Conservation (phyloP, 441 rosid species). For the Populus hybrid region DNA sequence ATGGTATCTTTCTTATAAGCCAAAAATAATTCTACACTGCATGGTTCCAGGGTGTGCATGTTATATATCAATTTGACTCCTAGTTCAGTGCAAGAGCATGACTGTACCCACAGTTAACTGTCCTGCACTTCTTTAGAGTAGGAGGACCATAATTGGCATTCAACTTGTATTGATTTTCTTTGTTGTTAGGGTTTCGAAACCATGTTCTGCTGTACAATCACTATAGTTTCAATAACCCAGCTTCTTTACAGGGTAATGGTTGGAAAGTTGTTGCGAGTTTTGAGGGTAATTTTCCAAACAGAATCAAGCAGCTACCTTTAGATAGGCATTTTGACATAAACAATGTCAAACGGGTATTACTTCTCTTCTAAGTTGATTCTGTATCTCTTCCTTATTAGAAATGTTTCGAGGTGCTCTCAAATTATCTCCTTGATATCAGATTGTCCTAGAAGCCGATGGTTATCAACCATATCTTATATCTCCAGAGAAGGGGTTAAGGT, state of each 20-base stretch:
- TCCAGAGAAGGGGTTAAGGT: conserved; percentile 95
- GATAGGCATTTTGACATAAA: conserved; percentile 90
- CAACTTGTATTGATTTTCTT: not conserved
- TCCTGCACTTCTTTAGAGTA: not conserved
- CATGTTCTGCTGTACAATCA: not conserved
- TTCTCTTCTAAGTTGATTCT: conserved; percentile 16
- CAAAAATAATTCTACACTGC: not conserved
- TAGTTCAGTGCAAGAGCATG: not conserved
- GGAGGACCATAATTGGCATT: not conserved
- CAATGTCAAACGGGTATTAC: conserved; percentile 82
- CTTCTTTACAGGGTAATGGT: conserved; percentile 73
- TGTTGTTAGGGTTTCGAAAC: not conserved
- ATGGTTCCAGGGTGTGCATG: not conserved
- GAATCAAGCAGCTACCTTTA: conserved; percentile 94
- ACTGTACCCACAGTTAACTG: not conserved
- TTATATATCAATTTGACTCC: not conserved
- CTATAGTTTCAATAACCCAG: conserved; percentile 1
- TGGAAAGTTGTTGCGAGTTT: conserved; percentile 98
- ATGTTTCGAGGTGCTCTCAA: conserved; percentile 16
- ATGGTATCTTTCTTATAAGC: not conserved
- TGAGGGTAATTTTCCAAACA: conserved; percentile 88
- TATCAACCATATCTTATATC: conserved; percentile 98
- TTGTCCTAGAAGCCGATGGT: conserved; percentile 95
- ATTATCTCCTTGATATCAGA: conserved; percentile 41
- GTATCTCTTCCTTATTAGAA: conserved; percentile 8